phyloP scores from a whole-genome alignment of 495 filamentous ascomycete species.

The Cercophora scortea region DNA sequence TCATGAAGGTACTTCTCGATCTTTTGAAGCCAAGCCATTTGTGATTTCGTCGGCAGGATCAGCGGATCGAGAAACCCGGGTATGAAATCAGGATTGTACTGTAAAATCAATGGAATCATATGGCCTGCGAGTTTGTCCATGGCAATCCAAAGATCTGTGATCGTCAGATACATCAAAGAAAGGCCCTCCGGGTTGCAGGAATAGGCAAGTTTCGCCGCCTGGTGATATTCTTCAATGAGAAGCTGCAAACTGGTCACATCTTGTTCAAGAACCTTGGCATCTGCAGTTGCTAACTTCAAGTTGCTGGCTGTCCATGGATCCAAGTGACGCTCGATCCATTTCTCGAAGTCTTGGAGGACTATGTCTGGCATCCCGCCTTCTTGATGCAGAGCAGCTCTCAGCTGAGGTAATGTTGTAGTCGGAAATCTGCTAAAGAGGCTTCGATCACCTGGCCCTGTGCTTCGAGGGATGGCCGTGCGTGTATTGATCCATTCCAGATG shows the following conservation, averaged over 20 bases:
- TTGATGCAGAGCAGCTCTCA: too few relatives aligned
- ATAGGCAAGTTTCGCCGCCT: constrained; percentile 24
- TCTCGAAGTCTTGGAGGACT: constrained; percentile 10
- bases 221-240: constrained; percentile 17
- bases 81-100: constrained; percentile 47
- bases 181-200: constrained; percentile 37
- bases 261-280: too few relatives aligned
- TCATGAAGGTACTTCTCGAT: constrained; percentile 45
- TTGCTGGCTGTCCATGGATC: neutral
- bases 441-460: too few relatives aligned
- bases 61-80: constrained; percentile 35
- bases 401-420: too few relatives aligned
- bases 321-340: constrained; percentile 10
- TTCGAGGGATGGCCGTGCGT: too few relatives aligned
- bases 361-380: too few relatives aligned
- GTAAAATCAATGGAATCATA: constrained; percentile 30
- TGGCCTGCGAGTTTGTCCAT: constrained; percentile 43
- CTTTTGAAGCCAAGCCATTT: constrained; percentile 42
- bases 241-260: neutral
- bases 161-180: constrained; percentile 53
- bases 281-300: too few relatives aligned
- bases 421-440: too few relatives aligned
- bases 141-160: constrained; percentile 58
- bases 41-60: constrained; percentile 36
- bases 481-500: too few relatives aligned